These are phyloP conservation scores for Cladorrhinum samala DNA, from an alignment of 495 filamentous ascomycete genomes.

Conservation along the genomic window DNA sequence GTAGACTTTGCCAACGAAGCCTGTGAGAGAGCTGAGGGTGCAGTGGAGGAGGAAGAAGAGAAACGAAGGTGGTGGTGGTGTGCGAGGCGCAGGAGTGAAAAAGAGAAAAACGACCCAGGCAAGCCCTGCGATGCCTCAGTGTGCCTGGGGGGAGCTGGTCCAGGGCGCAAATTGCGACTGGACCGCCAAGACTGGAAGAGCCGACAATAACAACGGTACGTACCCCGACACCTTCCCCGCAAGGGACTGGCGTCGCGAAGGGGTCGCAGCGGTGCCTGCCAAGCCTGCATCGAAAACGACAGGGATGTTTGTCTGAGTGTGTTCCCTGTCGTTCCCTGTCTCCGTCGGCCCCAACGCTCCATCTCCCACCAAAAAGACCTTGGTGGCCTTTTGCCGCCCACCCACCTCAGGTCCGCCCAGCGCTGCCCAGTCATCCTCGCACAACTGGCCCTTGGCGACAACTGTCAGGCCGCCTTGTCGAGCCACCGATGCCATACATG, in stretches of 20 bases:
- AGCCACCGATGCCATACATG: background rate
- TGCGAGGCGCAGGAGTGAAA: slow-evolving; percentile 7
- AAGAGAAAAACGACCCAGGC: slow-evolving; percentile 4
- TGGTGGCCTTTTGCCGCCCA: background rate
- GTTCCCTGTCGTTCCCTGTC: too few species aligned
- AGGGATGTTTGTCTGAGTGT: too few species aligned
- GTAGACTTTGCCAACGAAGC: slow-evolving; percentile 55
- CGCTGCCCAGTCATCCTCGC: background rate
- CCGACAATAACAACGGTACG: slow-evolving; percentile 5
- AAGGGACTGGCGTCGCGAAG: slow-evolving; percentile 11
- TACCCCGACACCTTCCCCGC: slow-evolving; percentile 5
- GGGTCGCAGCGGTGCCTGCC: slow-evolving; percentile 8
- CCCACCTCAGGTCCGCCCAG: too few species aligned
- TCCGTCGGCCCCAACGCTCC: background rate
- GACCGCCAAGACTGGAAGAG: slow-evolving; percentile 5
- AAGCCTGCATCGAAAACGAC: slow-evolving; percentile 6
- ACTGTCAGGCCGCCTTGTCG: background rate
- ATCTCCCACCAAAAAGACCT: background rate
- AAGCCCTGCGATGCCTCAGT: slow-evolving; percentile 10
- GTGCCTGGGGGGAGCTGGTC: slow-evolving; percentile 2
- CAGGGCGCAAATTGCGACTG: slow-evolving; percentile 18
- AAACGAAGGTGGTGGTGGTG: background rate
- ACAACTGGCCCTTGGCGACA: background rate
- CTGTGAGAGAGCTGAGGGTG: slow-evolving; percentile 26
- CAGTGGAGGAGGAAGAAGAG: background rate